phyloP scores from a whole-genome alignment of 2,329 filamentous ascomycete species.

The Scedosporium aurantiacum region DNA sequence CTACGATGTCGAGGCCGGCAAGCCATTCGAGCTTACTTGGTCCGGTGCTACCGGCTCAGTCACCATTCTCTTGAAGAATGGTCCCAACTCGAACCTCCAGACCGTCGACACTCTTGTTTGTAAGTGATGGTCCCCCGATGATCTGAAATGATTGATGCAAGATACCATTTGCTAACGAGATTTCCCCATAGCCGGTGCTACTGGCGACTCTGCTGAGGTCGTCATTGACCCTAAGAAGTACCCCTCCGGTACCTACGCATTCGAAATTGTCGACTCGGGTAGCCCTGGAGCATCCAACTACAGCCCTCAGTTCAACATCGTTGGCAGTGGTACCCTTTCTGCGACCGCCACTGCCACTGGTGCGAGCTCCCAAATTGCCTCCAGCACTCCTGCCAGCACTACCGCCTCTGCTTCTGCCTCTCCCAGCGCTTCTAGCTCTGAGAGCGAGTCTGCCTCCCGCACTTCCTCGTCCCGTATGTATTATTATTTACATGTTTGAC shows the following conservation, averaged over 20 bases:
- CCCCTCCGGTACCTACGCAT: conserved; percentile 29
- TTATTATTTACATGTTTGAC: background rate
- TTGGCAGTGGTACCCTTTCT: conserved; percentile 15
- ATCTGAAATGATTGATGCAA: background rate
- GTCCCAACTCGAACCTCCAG: conserved; percentile 31
- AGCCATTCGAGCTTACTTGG: conserved; percentile 42
- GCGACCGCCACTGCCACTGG: background rate
- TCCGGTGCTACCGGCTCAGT: conserved; percentile 29
- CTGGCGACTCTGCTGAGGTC: conserved; percentile 27
- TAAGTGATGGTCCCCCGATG: conserved; percentile 26
- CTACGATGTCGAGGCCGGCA: conserved; percentile 45
- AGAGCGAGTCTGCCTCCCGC: conserved; percentile 5
- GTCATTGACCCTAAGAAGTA: conserved; percentile 22
- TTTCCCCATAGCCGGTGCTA: conserved; percentile 19
- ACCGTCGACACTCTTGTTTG: conserved; percentile 33
- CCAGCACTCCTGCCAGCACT: conserved; percentile 9
- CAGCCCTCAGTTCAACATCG: conserved; percentile 26
- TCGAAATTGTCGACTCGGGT: conserved; percentile 30
- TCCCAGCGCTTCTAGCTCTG: conserved; percentile 8
- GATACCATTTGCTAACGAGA: background rate
- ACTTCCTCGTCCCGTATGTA: conserved; percentile 7
- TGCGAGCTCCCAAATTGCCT: conserved; percentile 10
- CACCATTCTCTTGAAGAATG: conserved; percentile 44
- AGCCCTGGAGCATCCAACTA: conserved; percentile 29
- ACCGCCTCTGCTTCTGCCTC: conserved; percentile 1